These are phyloP conservation scores for Hura crepitans DNA, from an alignment of 441 rosid species.

Conservation along the genomic window DNA sequence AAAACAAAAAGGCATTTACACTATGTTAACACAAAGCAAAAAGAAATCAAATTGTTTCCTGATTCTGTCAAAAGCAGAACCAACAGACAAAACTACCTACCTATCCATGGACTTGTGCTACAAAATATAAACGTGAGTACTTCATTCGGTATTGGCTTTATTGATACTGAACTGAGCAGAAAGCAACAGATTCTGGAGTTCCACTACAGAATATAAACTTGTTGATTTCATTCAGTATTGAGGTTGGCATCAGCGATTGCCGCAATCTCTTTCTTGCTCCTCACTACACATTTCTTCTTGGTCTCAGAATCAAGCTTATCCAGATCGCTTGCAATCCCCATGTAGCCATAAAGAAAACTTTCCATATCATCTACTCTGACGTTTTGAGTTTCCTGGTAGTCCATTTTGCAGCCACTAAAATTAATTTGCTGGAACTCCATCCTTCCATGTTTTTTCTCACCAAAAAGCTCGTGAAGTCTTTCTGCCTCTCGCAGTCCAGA, in stretches of 20 bases:
- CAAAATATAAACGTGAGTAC: neutral
- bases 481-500: constrained; percentile 47
- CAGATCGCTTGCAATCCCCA: constrained; percentile 51
- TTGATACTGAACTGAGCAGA: constrained; percentile 4
- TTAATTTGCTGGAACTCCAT: constrained; percentile 28
- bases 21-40: neutral
- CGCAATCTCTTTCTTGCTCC: constrained; percentile 54
- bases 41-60: neutral
- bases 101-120: neutral
- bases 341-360: constrained; percentile 45
- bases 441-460: constrained; percentile 40
- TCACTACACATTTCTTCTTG: constrained; percentile 39
- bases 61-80: constrained; percentile 10
- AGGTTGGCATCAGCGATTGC: constrained; percentile 42
- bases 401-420: constrained; percentile 10
- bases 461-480: constrained; percentile 42
- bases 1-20: neutral
- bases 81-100: neutral
- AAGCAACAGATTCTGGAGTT: neutral
- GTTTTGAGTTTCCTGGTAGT: constrained; percentile 16
- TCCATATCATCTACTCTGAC: constrained; percentile 24
- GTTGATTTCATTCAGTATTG: constrained; percentile 3
- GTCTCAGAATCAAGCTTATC: constrained; percentile 43
- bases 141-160: no score
- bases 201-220: neutral